Conservation (phyloP, 176 grass and related monocot species). For the Alloteropsis semialata region DNA sequence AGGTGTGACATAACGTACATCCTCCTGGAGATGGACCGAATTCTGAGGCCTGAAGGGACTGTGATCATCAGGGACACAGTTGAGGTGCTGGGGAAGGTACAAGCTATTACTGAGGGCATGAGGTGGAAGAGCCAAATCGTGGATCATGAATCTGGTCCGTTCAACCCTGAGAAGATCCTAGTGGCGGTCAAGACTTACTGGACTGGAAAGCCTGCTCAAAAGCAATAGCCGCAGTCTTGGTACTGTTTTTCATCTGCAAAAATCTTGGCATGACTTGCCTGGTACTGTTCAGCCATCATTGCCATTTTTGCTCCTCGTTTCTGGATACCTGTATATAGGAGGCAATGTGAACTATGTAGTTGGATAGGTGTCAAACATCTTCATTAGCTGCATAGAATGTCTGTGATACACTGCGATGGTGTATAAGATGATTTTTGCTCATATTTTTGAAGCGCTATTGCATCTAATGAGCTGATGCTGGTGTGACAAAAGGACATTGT, state of each 20-base stretch:
- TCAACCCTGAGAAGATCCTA: conserved; percentile 79
- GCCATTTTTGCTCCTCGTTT: not conserved
- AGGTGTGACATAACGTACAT: conserved; percentile 75
- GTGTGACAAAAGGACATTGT: not conserved
- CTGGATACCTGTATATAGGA: conserved; percentile 30
- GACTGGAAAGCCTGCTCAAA: conserved; percentile 44
- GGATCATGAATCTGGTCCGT: conserved; percentile 73
- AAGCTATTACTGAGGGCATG: conserved; percentile 53
- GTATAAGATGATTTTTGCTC: not conserved
- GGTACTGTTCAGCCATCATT: not conserved
- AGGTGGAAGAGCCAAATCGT: conserved; percentile 77
- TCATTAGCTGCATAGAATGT: not conserved
- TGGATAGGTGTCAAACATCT: not conserved
- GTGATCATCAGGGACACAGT: conserved; percentile 65
- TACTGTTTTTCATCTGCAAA: not conserved
- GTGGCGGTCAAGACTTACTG: conserved; percentile 78
- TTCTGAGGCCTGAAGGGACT: conserved; percentile 72
- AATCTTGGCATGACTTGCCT: not conserved
- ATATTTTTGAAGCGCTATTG: not conserved
- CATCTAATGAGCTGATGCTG: not conserved
- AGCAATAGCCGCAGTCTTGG: conserved; percentile 17
- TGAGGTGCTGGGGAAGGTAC: conserved; percentile 53
- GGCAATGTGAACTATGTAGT: not conserved
- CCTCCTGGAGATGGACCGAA: conserved; percentile 74
- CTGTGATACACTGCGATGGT: conserved; percentile 3